Base-by-base conservation (phyloP, 1,139 yeast species). In the Meyerozyma smithsonii region DNA sequence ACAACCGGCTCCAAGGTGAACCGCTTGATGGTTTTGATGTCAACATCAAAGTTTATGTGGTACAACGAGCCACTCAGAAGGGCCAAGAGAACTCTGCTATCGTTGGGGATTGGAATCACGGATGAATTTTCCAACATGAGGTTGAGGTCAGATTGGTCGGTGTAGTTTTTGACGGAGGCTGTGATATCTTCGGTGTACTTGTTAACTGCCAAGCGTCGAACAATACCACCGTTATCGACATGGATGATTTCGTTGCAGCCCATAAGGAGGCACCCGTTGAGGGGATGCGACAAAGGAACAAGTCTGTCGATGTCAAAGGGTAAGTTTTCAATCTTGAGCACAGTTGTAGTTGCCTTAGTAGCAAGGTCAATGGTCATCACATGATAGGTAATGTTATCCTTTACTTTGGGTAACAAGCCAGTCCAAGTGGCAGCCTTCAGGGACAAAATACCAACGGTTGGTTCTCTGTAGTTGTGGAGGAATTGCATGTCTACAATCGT, bases 221-320 rank as follows among this genome's bases (percentile, higher is more conserved):
- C 59, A 19, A 84, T 76, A 8, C 97, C 97, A 2, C 94, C 81
- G 39, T 87, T 80, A 55, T 89, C 96, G 17, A 89, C 74, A 56
- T 87, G 94, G 14, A 88, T 64, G 12, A 90, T 52, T 49, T 84
- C 88, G 55, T 90, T 89, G 23, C 84, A 74, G 1, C 97, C 97
- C 7, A 86, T 42, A 16, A 89, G 59, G 12, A 89, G 63, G 35
- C 83, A 69, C 1, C 95, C 95, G 44, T 84, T 85, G 36, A 85
- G 64, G 0, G 94, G 92, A 2, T 66, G 62, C 1, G 79, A 73
- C 28, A 88, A 66, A 0, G 96, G 82, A 6, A 84, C 59, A 5
- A 88, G 60, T 24, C 74, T 64, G 47, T 80, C 83, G 8, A 84
- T 59, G 54, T 88, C 96, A 59, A 79, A 87, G 0, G 97, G 96